Base-by-base conservation (phyloP, 2,329 filamentous ascomycete species). In the Diaporthe sp. region DNA sequence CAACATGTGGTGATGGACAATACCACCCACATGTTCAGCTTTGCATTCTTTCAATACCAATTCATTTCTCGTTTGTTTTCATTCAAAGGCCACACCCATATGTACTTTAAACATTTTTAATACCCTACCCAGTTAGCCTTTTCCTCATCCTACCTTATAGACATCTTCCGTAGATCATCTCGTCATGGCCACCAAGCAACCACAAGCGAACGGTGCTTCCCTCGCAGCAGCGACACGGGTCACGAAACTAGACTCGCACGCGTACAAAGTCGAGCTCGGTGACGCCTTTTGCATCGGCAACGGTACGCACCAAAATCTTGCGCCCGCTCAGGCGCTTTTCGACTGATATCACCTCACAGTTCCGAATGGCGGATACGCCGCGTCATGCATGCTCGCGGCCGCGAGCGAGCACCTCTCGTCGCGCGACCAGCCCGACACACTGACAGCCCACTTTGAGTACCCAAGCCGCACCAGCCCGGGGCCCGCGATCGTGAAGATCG, bases 361-460 rank as follows among this genome's bases (percentile, higher is more conserved):
- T 19, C 86, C 86, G 3, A 86, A 88, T 73, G 86, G 86, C 74
- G 86, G 86, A 54, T 88, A 87, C 73, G 82, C 86, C 1, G 83
- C 85, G 6, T 81, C 83, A 22, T 81, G 84, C 64, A 81, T 88
- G 66, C 78, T 87, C 52, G 77, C 80, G 4, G 83, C 82, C 3
- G 82, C 83, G 10, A 79, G 77, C 17, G 74, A 77, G 3, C 84
- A 87, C 73, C 80, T 86, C 22, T 66, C 76, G 22, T 68, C 78
- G 1, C 79, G 79, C 3, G 77, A 79, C 25, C 85, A 86, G 55
- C 80, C 82, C 0, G 82, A 86, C 76, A 81, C 84, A 3, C 76
- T 86, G 28, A 81, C 83, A 2, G 82, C 82, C 0, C 83, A 86
- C 70, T 84, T 86, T 75, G 81, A 86, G 61, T 88, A 84, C 73